Evolutionary conservation across 257 asterid species (phyloP).

Genomic region (Eustoma russellianum): DNA sequence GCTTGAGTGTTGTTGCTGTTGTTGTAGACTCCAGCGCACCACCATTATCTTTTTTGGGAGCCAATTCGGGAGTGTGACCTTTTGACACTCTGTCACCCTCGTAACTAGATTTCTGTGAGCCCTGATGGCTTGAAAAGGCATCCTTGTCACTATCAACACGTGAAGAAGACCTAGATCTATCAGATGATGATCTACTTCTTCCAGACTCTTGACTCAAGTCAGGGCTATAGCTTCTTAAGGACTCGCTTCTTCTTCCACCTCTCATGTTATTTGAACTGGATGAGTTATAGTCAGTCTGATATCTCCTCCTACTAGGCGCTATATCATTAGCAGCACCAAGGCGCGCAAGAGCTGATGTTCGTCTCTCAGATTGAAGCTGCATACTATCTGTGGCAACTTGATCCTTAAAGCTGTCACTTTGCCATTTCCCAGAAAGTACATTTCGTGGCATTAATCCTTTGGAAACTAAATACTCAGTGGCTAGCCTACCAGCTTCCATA

Average conservation of each 20-base stretch:
- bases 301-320: constrained; percentile 49
- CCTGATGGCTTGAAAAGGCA: constrained; percentile 27
- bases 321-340: constrained; percentile 35
- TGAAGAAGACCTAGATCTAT: constrained; percentile 32
- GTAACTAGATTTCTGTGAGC: constrained; percentile 33
- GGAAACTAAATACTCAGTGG: constrained; percentile 76
- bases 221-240: constrained; percentile 41
- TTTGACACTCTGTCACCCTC: constrained; percentile 28
- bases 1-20: too few relatives aligned
- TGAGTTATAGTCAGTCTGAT: constrained; percentile 44
- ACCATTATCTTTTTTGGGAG: constrained; percentile 15
- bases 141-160: constrained; percentile 16
- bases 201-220: constrained; percentile 47
- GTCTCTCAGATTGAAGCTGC: constrained; percentile 31
- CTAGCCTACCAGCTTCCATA: constrained; percentile 86
- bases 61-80: constrained; percentile 31
- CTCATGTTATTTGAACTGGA: constrained; percentile 30
- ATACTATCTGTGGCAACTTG: constrained; percentile 25
- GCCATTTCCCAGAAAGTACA: constrained; percentile 72
- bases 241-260: constrained; percentile 55
- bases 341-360: constrained; percentile 57
- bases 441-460: constrained; percentile 66
- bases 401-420: constrained; percentile 40
- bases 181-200: constrained; percentile 48
- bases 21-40: constrained; percentile 24